Conservation (phyloP, 805 yeast species). For the Wickerhamiella musiphila region DNA sequence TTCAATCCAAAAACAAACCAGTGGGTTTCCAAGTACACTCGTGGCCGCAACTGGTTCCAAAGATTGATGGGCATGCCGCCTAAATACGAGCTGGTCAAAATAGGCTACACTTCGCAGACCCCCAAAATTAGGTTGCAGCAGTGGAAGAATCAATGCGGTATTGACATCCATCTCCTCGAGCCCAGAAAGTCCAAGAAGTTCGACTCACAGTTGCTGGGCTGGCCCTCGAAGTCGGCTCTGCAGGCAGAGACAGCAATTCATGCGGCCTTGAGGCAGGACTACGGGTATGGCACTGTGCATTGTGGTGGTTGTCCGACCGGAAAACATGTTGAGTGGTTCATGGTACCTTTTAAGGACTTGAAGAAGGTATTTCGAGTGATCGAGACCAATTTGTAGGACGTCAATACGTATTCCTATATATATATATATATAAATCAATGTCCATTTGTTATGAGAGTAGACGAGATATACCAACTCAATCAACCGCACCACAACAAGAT, state of each 20-base stretch:
- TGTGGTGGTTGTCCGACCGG: constrained; percentile 16
- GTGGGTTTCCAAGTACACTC: constrained; percentile 7
- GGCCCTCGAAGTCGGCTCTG: constrained; percentile 14
- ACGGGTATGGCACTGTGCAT: constrained; percentile 17
- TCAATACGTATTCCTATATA: no score
- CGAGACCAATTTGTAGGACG: no score
- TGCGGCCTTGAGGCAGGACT: constrained; percentile 10
- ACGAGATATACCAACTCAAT: no score
- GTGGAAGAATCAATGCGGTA: constrained; percentile 18
- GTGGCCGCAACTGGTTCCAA: neutral
- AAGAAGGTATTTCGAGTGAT: no score
- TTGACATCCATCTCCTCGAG: constrained; percentile 11
- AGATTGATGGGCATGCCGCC: constrained; percentile 1
- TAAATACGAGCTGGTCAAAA: constrained; percentile 15
- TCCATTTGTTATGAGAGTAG: no score
- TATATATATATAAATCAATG: no score
- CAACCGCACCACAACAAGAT: no score
- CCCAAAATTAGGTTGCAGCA: constrained; percentile 17
- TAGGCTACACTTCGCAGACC: constrained; percentile 17
- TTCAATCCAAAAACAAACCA: constrained; percentile 8
- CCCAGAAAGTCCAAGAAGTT: constrained; percentile 9
- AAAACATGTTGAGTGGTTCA: constrained; percentile 18
- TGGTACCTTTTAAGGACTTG: no score
- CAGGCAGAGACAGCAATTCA: constrained; percentile 14
- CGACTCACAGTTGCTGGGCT: constrained; percentile 11